phyloP scores from a whole-genome alignment of 2,329 filamentous ascomycete species.

The Aureobasidium vineae region DNA sequence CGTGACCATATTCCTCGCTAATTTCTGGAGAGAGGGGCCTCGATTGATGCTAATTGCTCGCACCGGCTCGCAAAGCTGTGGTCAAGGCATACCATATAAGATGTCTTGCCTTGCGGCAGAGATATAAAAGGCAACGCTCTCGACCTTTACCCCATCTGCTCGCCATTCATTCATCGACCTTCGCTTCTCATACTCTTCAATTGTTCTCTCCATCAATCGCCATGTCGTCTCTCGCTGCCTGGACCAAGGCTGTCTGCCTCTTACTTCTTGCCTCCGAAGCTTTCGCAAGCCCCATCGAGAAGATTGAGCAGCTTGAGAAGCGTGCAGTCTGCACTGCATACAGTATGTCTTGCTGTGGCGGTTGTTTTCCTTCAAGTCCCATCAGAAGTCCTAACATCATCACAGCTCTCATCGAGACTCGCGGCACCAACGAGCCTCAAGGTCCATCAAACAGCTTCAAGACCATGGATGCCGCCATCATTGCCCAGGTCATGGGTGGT shows the following conservation, averaged over 20 bases:
- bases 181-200: not conserved
- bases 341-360: not conserved
- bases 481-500: slow-evolving; percentile 35
- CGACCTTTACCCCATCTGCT: not conserved
- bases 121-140: not conserved
- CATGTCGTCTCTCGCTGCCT: slow-evolving; percentile 2
- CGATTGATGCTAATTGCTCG: not conserved
- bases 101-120: not conserved
- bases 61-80: not conserved
- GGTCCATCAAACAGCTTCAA: slow-evolving; percentile 35
- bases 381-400: not conserved
- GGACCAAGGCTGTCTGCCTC: slow-evolving; percentile 10
- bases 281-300: slow-evolving; percentile 3
- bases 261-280: not conserved
- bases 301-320: not conserved
- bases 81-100: not conserved
- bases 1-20: not conserved
- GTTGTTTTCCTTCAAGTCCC: not conserved
- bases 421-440: slow-evolving; percentile 33
- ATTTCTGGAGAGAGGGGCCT: too few species aligned
- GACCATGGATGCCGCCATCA: slow-evolving; percentile 39
- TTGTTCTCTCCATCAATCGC: not conserved
- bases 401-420: slow-evolving; percentile 33
- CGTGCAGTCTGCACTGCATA: slow-evolving; percentile 14
- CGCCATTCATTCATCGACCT: not conserved